Evolutionary conservation across 192 early-diverging fungal species (phyloP).

Genomic region (Gaertneriomyces sp.): DNA sequence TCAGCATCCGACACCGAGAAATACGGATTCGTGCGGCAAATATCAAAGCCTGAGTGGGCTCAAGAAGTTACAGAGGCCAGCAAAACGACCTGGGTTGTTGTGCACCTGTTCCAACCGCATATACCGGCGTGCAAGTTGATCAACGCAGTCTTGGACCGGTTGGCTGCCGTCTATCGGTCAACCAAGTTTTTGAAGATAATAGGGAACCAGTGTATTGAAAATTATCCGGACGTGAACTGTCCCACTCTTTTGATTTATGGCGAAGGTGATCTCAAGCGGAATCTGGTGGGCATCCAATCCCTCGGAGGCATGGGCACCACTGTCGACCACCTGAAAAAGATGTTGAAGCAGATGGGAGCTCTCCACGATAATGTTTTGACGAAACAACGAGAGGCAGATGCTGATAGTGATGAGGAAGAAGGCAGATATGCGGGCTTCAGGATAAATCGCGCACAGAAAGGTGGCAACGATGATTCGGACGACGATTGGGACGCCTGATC

Average conservation of each 20-base stretch:
- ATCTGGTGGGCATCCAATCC: conserved; percentile 74
- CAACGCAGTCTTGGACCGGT: conserved; percentile 65
- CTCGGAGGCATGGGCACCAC: conserved; percentile 82
- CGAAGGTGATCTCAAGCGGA: conserved; percentile 76
- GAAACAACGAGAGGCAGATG: conserved; percentile 11
- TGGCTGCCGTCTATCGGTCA: conserved; percentile 72
- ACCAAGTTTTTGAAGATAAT: conserved; percentile 95
- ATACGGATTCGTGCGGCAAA: conserved; percentile 80
- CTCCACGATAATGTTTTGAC: conserved; percentile 22
- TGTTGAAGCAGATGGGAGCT: conserved; percentile 36
- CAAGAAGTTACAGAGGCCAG: conserved; percentile 87
- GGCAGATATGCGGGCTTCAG: conserved; percentile 17
- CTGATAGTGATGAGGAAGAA: conserved; percentile 40
- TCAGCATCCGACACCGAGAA: conserved; percentile 65
- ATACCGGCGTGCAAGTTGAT: conserved; percentile 84
- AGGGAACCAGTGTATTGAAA: conserved; percentile 88
- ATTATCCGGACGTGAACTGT: conserved; percentile 80
- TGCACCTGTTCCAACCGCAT: conserved; percentile 68
- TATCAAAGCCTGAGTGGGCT: conserved; percentile 91
- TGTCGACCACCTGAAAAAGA: conserved; percentile 47
- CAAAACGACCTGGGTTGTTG: conserved; percentile 65
- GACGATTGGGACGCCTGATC: conserved; percentile 12
- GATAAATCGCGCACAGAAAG: conserved; percentile 5
- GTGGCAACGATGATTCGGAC: conserved; percentile 45
- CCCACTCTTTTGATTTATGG: conserved; percentile 87